phyloP scores from a whole-genome alignment of 768 basidiomycete genomes.

The Tremella fuciformis region DNA sequence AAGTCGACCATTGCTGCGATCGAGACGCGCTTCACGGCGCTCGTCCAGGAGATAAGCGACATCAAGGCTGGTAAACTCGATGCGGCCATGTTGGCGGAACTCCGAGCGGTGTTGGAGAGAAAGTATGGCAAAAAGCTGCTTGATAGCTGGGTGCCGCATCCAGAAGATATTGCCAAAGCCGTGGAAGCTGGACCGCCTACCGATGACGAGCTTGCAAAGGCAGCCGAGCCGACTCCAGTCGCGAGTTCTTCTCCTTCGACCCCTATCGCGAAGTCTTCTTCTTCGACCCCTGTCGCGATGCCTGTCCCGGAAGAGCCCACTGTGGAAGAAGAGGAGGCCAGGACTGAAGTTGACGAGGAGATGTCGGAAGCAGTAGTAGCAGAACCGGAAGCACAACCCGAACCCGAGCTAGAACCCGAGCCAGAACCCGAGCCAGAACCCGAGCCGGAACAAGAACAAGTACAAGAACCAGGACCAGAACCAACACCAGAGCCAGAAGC shows the following conservation, averaged over 20 bases:
- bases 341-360: not conserved
- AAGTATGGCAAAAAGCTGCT: slow-evolving; percentile 37
- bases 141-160: slow-evolving; percentile 40
- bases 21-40: slow-evolving; percentile 74
- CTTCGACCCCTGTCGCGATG: not conserved
- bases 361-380: not conserved
- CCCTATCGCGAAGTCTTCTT: too few relatives aligned
- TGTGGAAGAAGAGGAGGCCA: slow-evolving; percentile 3
- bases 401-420: not conserved
- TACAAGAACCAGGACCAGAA: not conserved
- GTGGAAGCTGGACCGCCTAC: slow-evolving; percentile 19
- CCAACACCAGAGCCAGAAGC: not conserved
- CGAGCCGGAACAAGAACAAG: not conserved
- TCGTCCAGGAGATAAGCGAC: slow-evolving; percentile 72
- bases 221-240: too few relatives aligned
- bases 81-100: slow-evolving; percentile 57
- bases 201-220: too few relatives aligned
- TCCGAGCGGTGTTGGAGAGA: slow-evolving; percentile 37
- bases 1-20: slow-evolving; percentile 67
- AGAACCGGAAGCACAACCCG: slow-evolving; percentile 10
- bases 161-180: slow-evolving; percentile 23
- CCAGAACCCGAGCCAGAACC: not conserved
- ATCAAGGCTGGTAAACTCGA: slow-evolving; percentile 70
- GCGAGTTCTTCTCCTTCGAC: too few relatives aligned
- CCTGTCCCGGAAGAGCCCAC: slow-evolving; percentile 1